Evolutionary conservation across 768 basidiomycete genomes (phyloP).

Genomic region (Lactarius tabidus): DNA sequence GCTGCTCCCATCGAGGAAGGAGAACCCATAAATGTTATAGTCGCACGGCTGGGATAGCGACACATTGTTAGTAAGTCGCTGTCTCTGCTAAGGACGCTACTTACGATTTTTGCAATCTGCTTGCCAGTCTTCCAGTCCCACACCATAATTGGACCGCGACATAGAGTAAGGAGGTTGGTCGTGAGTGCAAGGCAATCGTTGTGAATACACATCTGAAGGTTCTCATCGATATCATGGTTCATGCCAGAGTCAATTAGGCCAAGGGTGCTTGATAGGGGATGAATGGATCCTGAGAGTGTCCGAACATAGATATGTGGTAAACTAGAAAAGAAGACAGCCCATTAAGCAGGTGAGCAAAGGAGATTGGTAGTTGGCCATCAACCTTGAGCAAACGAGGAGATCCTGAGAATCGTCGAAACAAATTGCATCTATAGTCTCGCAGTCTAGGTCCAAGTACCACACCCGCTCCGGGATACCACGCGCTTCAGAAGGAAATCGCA

Average conservation of each 20-base stretch:
- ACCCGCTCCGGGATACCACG: slow-evolving; percentile 5
- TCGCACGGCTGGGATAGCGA: neutral
- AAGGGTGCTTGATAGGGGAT: neutral
- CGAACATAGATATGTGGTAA: neutral
- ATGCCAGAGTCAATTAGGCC: neutral
- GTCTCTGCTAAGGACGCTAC: neutral
- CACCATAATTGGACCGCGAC: neutral
- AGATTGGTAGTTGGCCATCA: neutral
- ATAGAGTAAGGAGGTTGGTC: too few relatives aligned
- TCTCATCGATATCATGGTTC: neutral
- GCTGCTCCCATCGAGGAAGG: neutral
- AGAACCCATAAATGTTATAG: neutral
- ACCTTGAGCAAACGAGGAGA: slow-evolving; percentile 4
- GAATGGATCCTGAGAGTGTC: slow-evolving; percentile 6
- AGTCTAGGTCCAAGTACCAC: slow-evolving; percentile 3
- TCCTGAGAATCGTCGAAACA: slow-evolving; percentile 8
- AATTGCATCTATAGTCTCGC: neutral
- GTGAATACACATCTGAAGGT: neutral
- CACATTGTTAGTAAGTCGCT: neutral
- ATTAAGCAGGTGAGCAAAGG: neutral
- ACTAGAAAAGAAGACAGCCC: neutral
- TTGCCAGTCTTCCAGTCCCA: slow-evolving; percentile 13
- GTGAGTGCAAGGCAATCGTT: neutral
- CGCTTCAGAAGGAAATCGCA: slow-evolving; percentile 1
- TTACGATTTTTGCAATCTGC: neutral